These are phyloP conservation scores for Colletotrichum lindemuthianum DNA, from an alignment of 2,329 filamentous ascomycete species.

Conservation along the genomic window DNA sequence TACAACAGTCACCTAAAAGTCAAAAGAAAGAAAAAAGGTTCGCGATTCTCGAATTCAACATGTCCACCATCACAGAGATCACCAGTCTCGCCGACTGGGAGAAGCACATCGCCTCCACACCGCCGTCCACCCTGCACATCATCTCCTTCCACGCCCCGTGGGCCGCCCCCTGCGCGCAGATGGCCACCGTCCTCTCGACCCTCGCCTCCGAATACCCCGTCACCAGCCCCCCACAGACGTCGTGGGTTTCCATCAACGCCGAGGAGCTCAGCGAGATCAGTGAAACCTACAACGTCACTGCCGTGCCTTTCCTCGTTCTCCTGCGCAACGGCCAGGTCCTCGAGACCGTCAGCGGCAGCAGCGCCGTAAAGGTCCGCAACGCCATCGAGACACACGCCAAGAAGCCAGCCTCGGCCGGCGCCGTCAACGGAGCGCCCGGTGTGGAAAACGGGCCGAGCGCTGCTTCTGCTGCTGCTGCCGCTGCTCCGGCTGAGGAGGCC, in stretches of 20 bases:
- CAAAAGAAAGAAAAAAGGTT: constrained; percentile 5
- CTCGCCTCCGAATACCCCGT: constrained; percentile 87
- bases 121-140: constrained; percentile 78
- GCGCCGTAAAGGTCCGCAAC: constrained; percentile 83
- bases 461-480: background rate
- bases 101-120: constrained; percentile 71
- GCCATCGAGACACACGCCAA: constrained; percentile 86
- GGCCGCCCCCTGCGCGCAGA: constrained; percentile 95
- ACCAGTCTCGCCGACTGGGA: constrained; percentile 79
- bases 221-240: constrained; percentile 71
- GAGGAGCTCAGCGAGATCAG: constrained; percentile 93
- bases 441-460: constrained; percentile 40
- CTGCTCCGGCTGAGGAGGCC: constrained; percentile 42
- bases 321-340: constrained; percentile 79
- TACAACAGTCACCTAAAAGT: background rate
- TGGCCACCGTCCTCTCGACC: constrained; percentile 85
- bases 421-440: constrained; percentile 45
- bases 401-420: constrained; percentile 49
- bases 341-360: constrained; percentile 89
- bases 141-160: constrained; percentile 97
- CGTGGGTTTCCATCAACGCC: constrained; percentile 92
- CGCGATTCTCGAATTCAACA: constrained; percentile 48
- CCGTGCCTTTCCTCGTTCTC: constrained; percentile 91
- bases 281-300: constrained; percentile 92
- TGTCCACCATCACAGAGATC: constrained; percentile 84